These are phyloP conservation scores for Dalbergia cultrata DNA, from an alignment of 306 rosid genomes.

Conservation along the genomic window DNA sequence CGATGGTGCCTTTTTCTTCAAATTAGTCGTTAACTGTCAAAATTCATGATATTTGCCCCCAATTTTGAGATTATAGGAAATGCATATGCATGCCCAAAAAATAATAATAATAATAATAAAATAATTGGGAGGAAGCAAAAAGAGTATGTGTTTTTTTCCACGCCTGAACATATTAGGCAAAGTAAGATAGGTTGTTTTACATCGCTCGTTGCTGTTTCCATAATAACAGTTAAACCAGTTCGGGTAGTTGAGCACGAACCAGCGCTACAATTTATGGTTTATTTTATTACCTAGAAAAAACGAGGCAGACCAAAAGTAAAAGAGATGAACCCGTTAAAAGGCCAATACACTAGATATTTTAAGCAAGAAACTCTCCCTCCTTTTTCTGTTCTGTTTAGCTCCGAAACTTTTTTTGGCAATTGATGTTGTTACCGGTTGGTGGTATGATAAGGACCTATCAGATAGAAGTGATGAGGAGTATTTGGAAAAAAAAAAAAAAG, in stretches of 20 bases:
- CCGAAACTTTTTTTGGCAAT: neutral
- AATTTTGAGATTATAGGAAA: slow-evolving; percentile 1
- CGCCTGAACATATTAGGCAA: neutral
- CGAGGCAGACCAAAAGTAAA: neutral
- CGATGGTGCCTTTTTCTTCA: neutral
- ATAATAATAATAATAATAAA: too few species aligned
- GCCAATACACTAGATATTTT: neutral
- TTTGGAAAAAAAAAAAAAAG: too few species aligned
- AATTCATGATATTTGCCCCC: slow-evolving; percentile 16
- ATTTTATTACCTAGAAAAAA: neutral
- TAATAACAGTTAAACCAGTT: neutral
- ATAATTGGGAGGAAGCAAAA: neutral
- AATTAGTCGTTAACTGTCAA: neutral
- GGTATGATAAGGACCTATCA: slow-evolving; percentile 1
- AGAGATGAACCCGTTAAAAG: neutral
- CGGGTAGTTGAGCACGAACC: neutral
- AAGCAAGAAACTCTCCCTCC: neutral
- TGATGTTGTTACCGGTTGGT: slow-evolving; percentile 20
- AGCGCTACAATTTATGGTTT: neutral
- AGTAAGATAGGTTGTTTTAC: neutral
- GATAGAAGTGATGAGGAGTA: neutral
- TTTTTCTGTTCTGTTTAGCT: neutral
- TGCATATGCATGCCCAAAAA: neutral
- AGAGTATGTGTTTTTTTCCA: neutral
- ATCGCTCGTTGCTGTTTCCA: neutral